Percentiles rank a stretch among this genome's conserved stretches.
Evolutionary conservation across 2,329 filamentous ascomycete genomes (phyloP).

Genomic region (Cadophora sp.): DNA sequence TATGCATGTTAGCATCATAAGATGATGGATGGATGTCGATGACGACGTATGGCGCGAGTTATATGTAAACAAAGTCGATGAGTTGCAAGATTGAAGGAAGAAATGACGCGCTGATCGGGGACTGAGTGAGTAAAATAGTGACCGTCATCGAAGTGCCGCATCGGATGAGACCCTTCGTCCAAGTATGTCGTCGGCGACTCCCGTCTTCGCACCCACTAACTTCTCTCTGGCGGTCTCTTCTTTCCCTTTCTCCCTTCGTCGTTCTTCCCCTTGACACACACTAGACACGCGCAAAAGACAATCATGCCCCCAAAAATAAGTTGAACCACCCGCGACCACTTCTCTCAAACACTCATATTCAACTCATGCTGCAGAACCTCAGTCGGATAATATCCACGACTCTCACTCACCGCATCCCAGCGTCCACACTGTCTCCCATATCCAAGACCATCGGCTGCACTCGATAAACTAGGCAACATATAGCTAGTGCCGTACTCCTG

Average conservation of each 20-base stretch:
- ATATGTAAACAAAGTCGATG: neutral
- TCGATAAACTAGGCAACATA: conserved; percentile 35
- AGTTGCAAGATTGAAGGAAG: neutral
- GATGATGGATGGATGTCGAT: neutral
- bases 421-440: conserved; percentile 42
- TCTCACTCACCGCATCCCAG: conserved; percentile 41
- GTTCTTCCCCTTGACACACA: neutral
- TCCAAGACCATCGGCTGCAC: neutral
- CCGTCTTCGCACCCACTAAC: neutral
- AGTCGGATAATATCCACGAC: conserved; percentile 43
- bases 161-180: neutral
- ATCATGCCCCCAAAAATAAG: neutral
- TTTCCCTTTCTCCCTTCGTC: neutral
- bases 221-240: neutral
- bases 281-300: neutral
- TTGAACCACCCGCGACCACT: neutral
- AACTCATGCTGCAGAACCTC: conserved; percentile 41
- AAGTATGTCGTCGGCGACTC: neutral
- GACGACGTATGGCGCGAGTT: neutral
- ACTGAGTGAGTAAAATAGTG: too few species aligned
- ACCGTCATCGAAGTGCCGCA: neutral
- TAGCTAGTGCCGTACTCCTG: conserved; percentile 28
- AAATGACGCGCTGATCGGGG: neutral
- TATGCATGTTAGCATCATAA: neutral
- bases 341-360: conserved; percentile 35